phyloP scores from a whole-genome alignment of 169 alveolate species.

The Plasmodium berghei region DNA sequence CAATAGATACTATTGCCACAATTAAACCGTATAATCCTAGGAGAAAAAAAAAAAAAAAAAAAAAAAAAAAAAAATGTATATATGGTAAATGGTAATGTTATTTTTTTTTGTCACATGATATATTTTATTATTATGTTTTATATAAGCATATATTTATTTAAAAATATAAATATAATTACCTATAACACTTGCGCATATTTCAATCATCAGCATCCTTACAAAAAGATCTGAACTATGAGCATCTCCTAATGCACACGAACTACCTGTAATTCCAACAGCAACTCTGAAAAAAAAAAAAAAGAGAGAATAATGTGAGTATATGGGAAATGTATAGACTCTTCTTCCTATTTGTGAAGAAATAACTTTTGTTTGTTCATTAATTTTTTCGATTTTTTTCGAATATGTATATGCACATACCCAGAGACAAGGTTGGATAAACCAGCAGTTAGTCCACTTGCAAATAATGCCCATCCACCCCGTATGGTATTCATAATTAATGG shows the following conservation, averaged over 20 bases:
- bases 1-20: slow-evolving; percentile 72
- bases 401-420: slow-evolving; percentile 87
- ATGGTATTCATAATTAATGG: slow-evolving; percentile 76
- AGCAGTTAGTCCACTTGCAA: slow-evolving; percentile 98
- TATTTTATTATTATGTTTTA: not conserved
- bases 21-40: slow-evolving; percentile 72
- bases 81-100: not conserved
- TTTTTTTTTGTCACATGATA: not conserved
- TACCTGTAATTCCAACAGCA: slow-evolving; percentile 99
- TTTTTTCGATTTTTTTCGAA: slow-evolving; percentile 15
- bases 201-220: slow-evolving; percentile 98
- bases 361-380: not conserved
- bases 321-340: too few relatives aligned
- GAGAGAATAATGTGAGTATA: not conserved
- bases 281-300: slow-evolving; percentile 80
- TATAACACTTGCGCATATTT: slow-evolving; percentile 99
- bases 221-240: slow-evolving; percentile 99
- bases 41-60: slow-evolving; percentile 21
- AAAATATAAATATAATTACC: slow-evolving; percentile 85
- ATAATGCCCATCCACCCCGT: slow-evolving; percentile 96
- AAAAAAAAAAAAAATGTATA: not conserved
- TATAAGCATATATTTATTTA: too few relatives aligned
- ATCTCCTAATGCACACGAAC: slow-evolving; percentile 99
- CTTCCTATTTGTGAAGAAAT: not conserved
- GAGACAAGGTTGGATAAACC: slow-evolving; percentile 99